Base-by-base conservation (phyloP, 441 rosid species). In the Populus hybrid region DNA sequence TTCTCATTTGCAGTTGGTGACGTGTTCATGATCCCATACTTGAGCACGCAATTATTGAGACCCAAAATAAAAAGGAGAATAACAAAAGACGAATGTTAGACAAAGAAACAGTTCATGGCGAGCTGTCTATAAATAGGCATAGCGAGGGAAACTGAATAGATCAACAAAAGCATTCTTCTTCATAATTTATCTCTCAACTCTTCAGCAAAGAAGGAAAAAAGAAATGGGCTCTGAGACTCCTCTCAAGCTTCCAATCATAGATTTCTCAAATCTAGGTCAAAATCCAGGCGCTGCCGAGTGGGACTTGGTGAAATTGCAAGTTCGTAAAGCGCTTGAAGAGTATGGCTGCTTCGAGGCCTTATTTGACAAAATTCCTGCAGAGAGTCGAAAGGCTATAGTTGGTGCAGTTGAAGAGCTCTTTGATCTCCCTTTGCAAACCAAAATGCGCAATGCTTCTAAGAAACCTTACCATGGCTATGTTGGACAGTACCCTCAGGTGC, bases 291-390 rank as follows among this genome's bases (percentile, higher is more conserved):
- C 73, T 4, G 73, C 23, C 1, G 79, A 75, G 53, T 85, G 86
- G 88, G 67, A 78, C 6, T 16, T 66, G 10, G 82, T 73, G 70
- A 79, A 75, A 72, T 77, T 61, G 72, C 80, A 75, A 9, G 86
- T 85, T 73, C 71, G 74, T 36, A 53, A 42, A 74, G 86, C 84
- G 36, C 72, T 83, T 3, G 59, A 79, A 76, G 82, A 75, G 53
- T 81, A 73, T n/a, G 86, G 88, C 3, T 83, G 86, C 79, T 85
- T 85, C 24, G 86, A 83, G 78, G 88, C 86, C 0, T 32, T 53
- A 1, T 83, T 79, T 32, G 64, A 78, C 66, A 74, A 32, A 69
- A 76, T 81, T 64, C 80, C 79, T 9, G 0, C 42, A 3, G 79
- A 83, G 0, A 66, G 75, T 16, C 74, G 76, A 10, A 66, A 79